Evolutionary conservation across 2,329 filamentous ascomycete species (phyloP), one percentile per base, ranked within the genome.

Genomic region (Amphichorda felina): DNA sequence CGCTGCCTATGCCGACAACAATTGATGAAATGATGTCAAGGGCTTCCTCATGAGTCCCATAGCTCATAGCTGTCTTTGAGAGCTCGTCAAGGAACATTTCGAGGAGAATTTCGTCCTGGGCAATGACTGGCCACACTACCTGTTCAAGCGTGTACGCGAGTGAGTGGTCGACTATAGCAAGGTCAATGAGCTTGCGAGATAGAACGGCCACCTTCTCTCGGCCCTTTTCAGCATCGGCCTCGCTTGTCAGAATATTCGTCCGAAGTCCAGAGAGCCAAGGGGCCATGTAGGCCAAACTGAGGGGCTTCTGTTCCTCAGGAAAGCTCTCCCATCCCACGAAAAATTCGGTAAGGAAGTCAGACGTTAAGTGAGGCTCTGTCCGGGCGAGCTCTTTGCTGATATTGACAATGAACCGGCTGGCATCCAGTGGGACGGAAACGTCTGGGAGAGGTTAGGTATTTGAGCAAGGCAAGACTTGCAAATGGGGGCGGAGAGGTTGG

Each of bases 291-390:
- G 75, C 70, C 21, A 82, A 60, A 43, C 75, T 79, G 17, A 82
- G 50, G 1, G 76, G 73, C 43, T 78, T 75, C 48, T 82, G 78
- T 38, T 79, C 72, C 24, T 78, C 71, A 1, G 73, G 68, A 45
- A 81, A 77, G 46, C 75, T 79, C 43, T 79, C 75, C 78, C 78
- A 82, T 14, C 77, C 75, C 17, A 80, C 74, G 39, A 82, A 82
- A 48, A 82, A 82, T 46, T 82, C 78, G n/a, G 77, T 80, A 27
- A 82, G 48, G 45, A 82, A 82, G 46, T 82, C 78, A 7, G 68
- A 70, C 1, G 78, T 82, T 7, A 82, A 62, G 44, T 80, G 76
- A 16, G 78, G 74, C 46, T 82, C 77, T 15, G 75, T 68, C 21
- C 60, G 55, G 8, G 78, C 76, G 13, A 82, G 59, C 41, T 74